Base-by-base conservation (phyloP, 805 yeast species). In the Monosporozyma unispora region DNA sequence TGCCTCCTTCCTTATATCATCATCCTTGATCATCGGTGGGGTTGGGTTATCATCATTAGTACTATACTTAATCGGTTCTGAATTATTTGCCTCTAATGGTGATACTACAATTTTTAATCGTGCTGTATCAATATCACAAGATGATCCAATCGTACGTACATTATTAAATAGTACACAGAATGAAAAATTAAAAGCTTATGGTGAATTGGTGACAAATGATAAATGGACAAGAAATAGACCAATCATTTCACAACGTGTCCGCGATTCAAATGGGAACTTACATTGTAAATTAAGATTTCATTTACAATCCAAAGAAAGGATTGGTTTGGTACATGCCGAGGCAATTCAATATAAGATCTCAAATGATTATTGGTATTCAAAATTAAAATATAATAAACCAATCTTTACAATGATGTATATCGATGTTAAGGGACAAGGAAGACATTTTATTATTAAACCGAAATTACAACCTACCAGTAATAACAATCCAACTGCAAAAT, bases 181-280 rank as follows among this genome's bases (percentile, higher is more conserved):
- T 9, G 77, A 75, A 48, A 77, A 87, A 60, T 70, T 90, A 47
- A 84, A 84, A 62, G 96, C 96, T 0, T 84, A 85, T 60, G 96
- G 96, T 44, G 95, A 85, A 57, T 66, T 73, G 7, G 67, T 79
- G 1, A 73, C 76, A 21, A 73, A 70, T 44, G 91, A 86, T 61
- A 80, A 80, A 58, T 87, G 96, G 91, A 84, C 88, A 7, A 79
- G 96, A 70, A 86, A 86, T 62, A 79, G 96, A 69, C 96, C 96
- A 2, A 79, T 87, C 39, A 79, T 81, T 45, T 79, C 93, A 12
- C 69, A 76, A 22, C 69, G 77, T 27, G 74, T 82, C 52, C 68
- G 79, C 49, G 95, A 84, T 47, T 76, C 79, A 52, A 82, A 83
- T 51, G 95, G 96, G 1, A 79, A 81, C 57, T 93, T 86, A 56